phyloP scores from a whole-genome alignment of 805 yeast genomes.

The Candida easanensis region DNA sequence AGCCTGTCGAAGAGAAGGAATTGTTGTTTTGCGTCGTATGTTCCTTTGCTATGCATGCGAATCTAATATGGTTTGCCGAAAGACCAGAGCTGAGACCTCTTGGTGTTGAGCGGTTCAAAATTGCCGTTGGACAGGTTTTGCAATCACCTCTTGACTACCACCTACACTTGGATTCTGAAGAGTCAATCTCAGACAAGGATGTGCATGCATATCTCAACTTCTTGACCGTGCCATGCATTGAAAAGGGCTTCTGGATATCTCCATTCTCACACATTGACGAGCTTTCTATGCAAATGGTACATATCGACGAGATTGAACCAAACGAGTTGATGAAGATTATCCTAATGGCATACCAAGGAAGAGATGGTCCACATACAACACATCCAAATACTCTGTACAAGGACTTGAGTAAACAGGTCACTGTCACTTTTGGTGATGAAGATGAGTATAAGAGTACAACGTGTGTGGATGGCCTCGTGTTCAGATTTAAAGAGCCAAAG shows the following conservation, averaged over 20 bases:
- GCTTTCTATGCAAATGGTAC: constrained; percentile 18
- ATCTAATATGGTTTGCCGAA: constrained; percentile 78
- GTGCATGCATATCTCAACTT: constrained; percentile 18
- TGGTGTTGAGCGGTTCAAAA: constrained; percentile 65
- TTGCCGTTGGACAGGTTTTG: constrained; percentile 58
- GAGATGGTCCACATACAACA: constrained; percentile 13
- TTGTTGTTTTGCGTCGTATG: constrained; percentile 55
- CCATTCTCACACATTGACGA: constrained; percentile 21
- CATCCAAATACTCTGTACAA: constrained; percentile 12
- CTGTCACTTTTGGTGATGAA: constrained; percentile 14
- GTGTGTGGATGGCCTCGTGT: constrained; percentile 25
- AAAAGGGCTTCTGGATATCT: constrained; percentile 22
- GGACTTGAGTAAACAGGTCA: constrained; percentile 3
- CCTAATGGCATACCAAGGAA: constrained; percentile 20
- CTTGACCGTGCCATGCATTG: constrained; percentile 20
- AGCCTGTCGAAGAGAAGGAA: constrained; percentile 5
- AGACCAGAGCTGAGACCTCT: constrained; percentile 58
- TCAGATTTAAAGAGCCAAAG: constrained; percentile 18
- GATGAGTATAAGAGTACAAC: constrained; percentile 14
- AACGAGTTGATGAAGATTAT: constrained; percentile 15
- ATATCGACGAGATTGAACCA: constrained; percentile 12
- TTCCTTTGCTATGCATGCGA: constrained; percentile 86
- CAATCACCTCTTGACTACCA: constrained; percentile 9
- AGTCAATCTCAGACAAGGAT: not conserved
- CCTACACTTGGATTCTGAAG: not conserved